phyloP scores from a whole-genome alignment of 352 stramenopile genomes.

The Phytophthora capsici region DNA sequence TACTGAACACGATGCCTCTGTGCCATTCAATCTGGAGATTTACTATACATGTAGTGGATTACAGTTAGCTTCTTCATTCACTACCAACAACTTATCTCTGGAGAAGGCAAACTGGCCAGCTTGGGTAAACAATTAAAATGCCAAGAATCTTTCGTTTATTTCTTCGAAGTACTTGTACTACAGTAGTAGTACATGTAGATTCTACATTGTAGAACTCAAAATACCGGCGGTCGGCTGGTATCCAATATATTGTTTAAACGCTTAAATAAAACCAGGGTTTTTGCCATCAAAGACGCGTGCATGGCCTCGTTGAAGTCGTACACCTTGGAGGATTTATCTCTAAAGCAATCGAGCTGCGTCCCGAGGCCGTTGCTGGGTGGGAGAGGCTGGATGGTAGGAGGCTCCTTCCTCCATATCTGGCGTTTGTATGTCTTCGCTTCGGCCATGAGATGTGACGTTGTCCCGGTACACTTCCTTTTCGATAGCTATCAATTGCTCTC shows the following conservation, averaged over 20 bases:
- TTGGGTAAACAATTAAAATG: no score
- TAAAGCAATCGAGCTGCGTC: constrained; percentile 7
- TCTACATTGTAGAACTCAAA: no score
- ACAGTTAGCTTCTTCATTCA: no score
- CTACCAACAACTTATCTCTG: no score
- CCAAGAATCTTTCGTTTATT: no score
- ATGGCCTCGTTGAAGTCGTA: not conserved
- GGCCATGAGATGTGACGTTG: not conserved
- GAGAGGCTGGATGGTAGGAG: constrained; percentile 39
- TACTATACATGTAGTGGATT: no score
- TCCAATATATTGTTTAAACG: not conserved
- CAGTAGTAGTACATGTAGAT: no score
- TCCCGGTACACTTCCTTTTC: constrained; percentile 25
- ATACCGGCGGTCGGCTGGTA: no score
- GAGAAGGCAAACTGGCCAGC: no score
- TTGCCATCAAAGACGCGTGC: not conserved
- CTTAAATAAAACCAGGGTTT: constrained; percentile 1
- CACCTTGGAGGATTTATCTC: constrained; percentile 1
- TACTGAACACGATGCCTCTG: no score
- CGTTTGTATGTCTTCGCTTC: constrained; percentile 9
- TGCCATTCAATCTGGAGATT: no score
- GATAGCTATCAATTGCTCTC: constrained; percentile 54
- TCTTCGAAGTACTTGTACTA: no score
- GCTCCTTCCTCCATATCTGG: constrained; percentile 44
- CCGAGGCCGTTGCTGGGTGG: constrained; percentile 16